Conservation (phyloP, 2,329 filamentous ascomycete genomes). For the Cadophora sp. region DNA sequence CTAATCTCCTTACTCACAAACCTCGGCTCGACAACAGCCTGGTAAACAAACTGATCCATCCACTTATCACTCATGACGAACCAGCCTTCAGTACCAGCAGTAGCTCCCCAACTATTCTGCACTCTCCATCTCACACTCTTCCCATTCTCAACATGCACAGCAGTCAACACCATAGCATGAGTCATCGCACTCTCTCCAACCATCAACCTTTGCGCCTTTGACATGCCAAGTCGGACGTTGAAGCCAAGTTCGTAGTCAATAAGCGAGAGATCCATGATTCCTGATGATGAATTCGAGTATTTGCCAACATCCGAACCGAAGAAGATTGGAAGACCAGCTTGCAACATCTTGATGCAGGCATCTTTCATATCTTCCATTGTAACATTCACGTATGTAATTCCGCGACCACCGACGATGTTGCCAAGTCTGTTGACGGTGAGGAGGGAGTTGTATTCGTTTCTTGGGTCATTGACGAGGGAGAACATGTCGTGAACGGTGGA, state of each 20-base stretch:
- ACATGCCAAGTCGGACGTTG: slow-evolving; percentile 75
- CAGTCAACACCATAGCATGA: slow-evolving; percentile 91
- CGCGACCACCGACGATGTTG: slow-evolving; percentile 79
- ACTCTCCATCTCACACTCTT: slow-evolving; percentile 81
- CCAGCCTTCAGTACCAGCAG: slow-evolving; percentile 77
- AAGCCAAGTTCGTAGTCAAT: slow-evolving; percentile 87
- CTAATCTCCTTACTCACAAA: slow-evolving; percentile 70
- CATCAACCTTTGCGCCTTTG: slow-evolving; percentile 75
- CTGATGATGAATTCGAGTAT: slow-evolving; percentile 70
- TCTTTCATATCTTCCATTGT: slow-evolving; percentile 74
- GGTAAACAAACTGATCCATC: slow-evolving; percentile 84
- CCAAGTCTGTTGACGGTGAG: slow-evolving; percentile 81
- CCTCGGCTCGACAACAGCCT: slow-evolving; percentile 80
- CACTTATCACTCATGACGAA: slow-evolving; percentile 87
- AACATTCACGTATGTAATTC: slow-evolving; percentile 84
- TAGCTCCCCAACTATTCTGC: slow-evolving; percentile 83
- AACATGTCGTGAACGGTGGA: slow-evolving; percentile 73
- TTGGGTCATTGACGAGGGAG: slow-evolving; percentile 85
- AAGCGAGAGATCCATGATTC: slow-evolving; percentile 81
- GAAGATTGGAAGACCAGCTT: slow-evolving; percentile 81
- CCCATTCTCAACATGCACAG: slow-evolving; percentile 74
- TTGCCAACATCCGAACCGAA: slow-evolving; percentile 91
- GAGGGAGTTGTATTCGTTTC: slow-evolving; percentile 74
- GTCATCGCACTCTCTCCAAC: slow-evolving; percentile 85
- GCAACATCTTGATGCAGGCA: slow-evolving; percentile 78